phyloP scores from a whole-genome alignment of 2,329 filamentous ascomycete species.

The Graphilbum ipis-grandicollis region DNA sequence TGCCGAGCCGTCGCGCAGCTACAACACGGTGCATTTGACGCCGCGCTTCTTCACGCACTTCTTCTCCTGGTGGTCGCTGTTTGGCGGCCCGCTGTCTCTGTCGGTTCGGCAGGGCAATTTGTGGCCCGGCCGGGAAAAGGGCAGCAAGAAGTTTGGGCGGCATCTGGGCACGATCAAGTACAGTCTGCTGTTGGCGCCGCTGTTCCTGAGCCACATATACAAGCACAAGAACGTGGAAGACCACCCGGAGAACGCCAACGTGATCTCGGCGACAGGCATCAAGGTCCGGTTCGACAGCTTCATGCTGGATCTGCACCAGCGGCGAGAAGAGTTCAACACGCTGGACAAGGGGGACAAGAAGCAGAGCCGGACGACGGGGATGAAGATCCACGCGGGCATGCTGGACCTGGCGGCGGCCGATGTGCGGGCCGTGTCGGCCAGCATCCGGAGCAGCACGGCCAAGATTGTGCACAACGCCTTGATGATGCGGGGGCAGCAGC shows the following conservation, averaged over 20 bases:
- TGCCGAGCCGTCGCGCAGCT: constrained; percentile 64
- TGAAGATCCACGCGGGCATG: constrained; percentile 91
- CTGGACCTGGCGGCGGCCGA: constrained; percentile 84
- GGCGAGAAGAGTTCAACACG: constrained; percentile 80
- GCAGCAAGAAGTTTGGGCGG: constrained; percentile 94
- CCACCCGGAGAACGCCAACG: constrained; percentile 36
- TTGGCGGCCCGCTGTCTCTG: constrained; percentile 84
- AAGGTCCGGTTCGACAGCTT: constrained; percentile 94
- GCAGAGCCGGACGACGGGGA: constrained; percentile 69
- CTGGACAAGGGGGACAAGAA: constrained; percentile 60
- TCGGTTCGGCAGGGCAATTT: constrained; percentile 83
- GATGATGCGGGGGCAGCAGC: too few relatives aligned
- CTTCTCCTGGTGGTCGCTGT: constrained; percentile 94
- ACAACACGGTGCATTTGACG: constrained; percentile 89
- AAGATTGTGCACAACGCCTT: constrained; percentile 50
- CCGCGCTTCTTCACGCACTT: constrained; percentile 97
- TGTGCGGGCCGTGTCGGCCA: constrained; percentile 82
- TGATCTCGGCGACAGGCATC: constrained; percentile 83
- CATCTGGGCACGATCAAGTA: constrained; percentile 99
- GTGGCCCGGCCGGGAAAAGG: constrained; percentile 87
- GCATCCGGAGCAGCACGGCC: constrained; percentile 61
- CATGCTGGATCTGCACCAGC: constrained; percentile 89
- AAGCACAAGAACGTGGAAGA: constrained; percentile 95
- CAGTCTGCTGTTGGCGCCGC: constrained; percentile 74
- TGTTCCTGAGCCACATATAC: constrained; percentile 94